Evolutionary conservation across 139 green algal genomes (phyloP).

Genomic region (Chlorella sp.): DNA sequence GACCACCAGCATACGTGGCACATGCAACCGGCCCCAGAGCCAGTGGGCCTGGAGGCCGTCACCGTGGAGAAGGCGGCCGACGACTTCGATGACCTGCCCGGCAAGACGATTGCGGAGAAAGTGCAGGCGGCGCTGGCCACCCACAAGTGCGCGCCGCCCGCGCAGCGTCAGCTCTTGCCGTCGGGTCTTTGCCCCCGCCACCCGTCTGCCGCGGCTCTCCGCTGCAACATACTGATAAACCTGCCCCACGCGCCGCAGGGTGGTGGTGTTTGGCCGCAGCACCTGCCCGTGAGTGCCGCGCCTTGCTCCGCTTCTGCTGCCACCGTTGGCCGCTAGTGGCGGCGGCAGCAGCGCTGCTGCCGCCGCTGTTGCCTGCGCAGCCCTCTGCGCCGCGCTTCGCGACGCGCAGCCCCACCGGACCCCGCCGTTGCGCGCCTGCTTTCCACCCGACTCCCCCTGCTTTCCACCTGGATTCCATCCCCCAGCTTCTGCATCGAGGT

Average conservation of each 20-base stretch:
- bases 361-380: background rate
- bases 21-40: too few species aligned
- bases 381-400: background rate
- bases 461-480: background rate
- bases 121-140: slow-evolving; percentile 15
- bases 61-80: slow-evolving; percentile 2
- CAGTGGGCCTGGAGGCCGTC: background rate
- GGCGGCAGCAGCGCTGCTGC: background rate
- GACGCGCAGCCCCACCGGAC: background rate
- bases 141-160: background rate
- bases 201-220: background rate
- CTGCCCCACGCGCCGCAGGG: background rate
- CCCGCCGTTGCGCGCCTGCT: background rate
- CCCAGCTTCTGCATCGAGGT: slow-evolving; percentile 49
- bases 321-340: background rate
- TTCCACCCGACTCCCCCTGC: background rate
- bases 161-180: background rate
- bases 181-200: background rate
- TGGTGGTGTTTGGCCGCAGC: slow-evolving; percentile 36
- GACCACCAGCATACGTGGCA: too few species aligned
- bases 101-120: slow-evolving; percentile 18
- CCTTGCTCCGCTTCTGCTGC: background rate
- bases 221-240: background rate
- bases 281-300: slow-evolving; percentile 27
- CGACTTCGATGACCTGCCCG: slow-evolving; percentile 10